These are phyloP conservation scores for Oryza coarctata DNA, from an alignment of 176 grass and related monocot genomes.

Conservation along the genomic window DNA sequence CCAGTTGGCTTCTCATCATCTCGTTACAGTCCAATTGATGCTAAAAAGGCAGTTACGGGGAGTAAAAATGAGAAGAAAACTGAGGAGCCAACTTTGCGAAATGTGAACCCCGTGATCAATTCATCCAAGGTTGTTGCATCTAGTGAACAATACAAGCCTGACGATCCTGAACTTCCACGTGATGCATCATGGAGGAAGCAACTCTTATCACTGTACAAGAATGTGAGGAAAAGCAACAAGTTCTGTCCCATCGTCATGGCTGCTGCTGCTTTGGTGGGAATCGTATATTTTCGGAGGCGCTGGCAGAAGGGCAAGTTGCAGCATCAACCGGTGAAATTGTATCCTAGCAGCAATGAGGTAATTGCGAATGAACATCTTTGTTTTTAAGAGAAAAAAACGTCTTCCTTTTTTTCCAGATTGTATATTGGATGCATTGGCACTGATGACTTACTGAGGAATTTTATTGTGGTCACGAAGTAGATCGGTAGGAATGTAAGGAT, in stretches of 20 bases:
- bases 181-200: slow-evolving; percentile 59
- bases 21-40: slow-evolving; percentile 1
- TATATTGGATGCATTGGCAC: not conserved
- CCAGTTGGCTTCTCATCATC: slow-evolving; percentile 8
- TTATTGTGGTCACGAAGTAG: not conserved
- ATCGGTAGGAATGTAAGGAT: not conserved
- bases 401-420: not conserved
- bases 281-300: slow-evolving; percentile 61
- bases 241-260: slow-evolving; percentile 67
- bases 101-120: not conserved
- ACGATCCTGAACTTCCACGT: slow-evolving; percentile 32
- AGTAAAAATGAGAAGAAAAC: slow-evolving; percentile 4
- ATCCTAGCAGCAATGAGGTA: slow-evolving; percentile 62
- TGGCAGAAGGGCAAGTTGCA: slow-evolving; percentile 58
- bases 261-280: slow-evolving; percentile 61
- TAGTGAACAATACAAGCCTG: slow-evolving; percentile 32
- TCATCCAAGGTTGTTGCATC: slow-evolving; percentile 18
- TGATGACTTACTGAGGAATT: not conserved
- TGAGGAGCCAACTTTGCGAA: slow-evolving; percentile 16
- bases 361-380: not conserved
- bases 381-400: not conserved
- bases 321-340: slow-evolving; percentile 42
- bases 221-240: slow-evolving; percentile 58
- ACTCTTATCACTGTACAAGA: slow-evolving; percentile 55
- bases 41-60: slow-evolving; percentile 30